These are phyloP conservation scores for Globisporangium cystogenes DNA, from an alignment of 352 stramenopile genomes.

Conservation along the genomic window DNA sequence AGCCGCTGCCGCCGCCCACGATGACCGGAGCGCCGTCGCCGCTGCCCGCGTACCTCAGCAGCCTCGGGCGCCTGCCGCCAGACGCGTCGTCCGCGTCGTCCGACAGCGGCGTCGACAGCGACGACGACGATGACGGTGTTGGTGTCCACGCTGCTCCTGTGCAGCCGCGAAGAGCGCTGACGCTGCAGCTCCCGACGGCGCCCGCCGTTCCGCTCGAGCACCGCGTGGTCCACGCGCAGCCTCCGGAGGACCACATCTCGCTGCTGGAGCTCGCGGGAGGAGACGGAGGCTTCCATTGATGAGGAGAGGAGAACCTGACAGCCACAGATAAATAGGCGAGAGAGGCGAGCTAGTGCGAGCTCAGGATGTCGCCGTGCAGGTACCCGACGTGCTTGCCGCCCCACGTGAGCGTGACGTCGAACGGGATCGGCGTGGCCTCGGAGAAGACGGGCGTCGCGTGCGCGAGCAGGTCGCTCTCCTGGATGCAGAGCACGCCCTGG, in stretches of 20 bases:
- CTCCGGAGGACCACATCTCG: constrained; percentile 27
- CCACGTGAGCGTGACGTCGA: constrained; percentile 49
- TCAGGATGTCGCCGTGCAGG: constrained; percentile 44
- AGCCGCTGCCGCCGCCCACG: constrained; percentile 44
- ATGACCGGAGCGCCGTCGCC: constrained; percentile 24
- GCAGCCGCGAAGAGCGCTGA: background rate
- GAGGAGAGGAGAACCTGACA: too few relatives aligned
- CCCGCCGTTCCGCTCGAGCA: background rate
- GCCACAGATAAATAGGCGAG: background rate
- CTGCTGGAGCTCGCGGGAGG: constrained; percentile 43
- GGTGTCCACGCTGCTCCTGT: too few relatives aligned
- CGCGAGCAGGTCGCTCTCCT: constrained; percentile 27
- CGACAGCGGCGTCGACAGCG: constrained; percentile 12
- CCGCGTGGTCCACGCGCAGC: constrained; percentile 2
- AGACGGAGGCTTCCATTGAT: constrained; percentile 3
- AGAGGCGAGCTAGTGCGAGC: constrained; percentile 4
- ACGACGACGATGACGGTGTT: background rate
- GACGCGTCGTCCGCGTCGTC: constrained; percentile 21
- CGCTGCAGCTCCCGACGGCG: background rate
- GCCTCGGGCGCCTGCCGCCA: constrained; percentile 10
- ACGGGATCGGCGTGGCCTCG: constrained; percentile 27
- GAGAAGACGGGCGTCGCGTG: constrained; percentile 22
- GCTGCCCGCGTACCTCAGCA: constrained; percentile 32
- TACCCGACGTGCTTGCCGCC: constrained; percentile 49
- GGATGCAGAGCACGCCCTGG: constrained; percentile 41